Percentiles rank a stretch among this genome's conserved stretches.
These are phyloP conservation scores for Bacidia gigantensis DNA, from an alignment of 495 filamentous ascomycete genomes.

Conservation along the genomic window DNA sequence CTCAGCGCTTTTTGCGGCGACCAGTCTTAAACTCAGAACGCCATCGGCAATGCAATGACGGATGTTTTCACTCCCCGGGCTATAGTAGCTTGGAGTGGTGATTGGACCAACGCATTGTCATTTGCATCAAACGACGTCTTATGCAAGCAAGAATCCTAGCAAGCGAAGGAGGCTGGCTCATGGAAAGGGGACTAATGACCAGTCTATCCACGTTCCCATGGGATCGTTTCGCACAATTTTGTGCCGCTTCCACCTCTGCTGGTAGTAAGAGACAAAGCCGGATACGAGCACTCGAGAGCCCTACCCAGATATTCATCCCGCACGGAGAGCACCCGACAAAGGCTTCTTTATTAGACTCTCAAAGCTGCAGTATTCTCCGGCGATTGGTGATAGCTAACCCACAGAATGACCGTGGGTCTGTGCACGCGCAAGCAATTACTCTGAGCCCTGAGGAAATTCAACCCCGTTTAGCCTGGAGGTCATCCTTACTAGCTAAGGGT, in stretches of 20 bases:
- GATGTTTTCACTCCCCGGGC: background rate
- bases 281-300: background rate
- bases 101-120: no score
- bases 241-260: background rate
- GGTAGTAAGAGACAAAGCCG: background rate
- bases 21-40: background rate
- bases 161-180: background rate
- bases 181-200: background rate
- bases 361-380: background rate
- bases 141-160: background rate
- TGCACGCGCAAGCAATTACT: background rate
- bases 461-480: no score
- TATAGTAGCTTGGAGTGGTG: no score
- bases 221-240: background rate
- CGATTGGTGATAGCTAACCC: background rate
- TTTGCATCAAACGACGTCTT: no score
- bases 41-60: background rate
- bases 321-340: background rate
- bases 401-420: background rate
- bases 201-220: background rate
- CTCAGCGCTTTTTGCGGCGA: no score
- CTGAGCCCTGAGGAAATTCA: background rate
- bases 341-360: background rate
- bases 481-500: background rate
- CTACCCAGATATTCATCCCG: background rate